Percentiles rank a stretch among this genome's conserved stretches.
These are phyloP conservation scores for Oldenlandia corymbosa DNA, from an alignment of 257 asterid genomes.

Conservation along the genomic window DNA sequence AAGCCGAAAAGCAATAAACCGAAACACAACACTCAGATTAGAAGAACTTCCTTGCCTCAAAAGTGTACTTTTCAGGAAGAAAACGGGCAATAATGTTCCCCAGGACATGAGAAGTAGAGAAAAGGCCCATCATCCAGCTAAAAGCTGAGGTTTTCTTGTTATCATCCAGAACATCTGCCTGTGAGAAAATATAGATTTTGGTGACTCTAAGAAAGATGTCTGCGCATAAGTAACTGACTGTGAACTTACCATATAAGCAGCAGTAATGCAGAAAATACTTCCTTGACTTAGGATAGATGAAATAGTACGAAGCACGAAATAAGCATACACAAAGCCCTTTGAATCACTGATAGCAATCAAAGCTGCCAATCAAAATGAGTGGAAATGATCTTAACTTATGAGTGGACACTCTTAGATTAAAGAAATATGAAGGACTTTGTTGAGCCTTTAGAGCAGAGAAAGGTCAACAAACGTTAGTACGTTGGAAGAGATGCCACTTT, in stretches of 20 bases:
- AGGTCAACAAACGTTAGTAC: too few relatives aligned
- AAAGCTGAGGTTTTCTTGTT: slow-evolving; percentile 65
- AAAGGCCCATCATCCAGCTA: slow-evolving; percentile 87
- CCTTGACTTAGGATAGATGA: slow-evolving; percentile 84
- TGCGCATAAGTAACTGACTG: slow-evolving; percentile 12
- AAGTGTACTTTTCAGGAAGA: slow-evolving; percentile 63
- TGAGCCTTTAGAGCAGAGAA: too few relatives aligned
- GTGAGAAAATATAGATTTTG: slow-evolving; percentile 13
- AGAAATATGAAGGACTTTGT: too few relatives aligned
- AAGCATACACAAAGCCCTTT: slow-evolving; percentile 75
- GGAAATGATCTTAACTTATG: too few relatives aligned
- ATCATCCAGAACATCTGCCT: slow-evolving; percentile 79
- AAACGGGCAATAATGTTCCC: slow-evolving; percentile 81
- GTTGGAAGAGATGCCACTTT: too few relatives aligned
- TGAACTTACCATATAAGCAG: slow-evolving; percentile 77
- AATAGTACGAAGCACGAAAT: slow-evolving; percentile 59
- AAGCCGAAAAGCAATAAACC: background rate
- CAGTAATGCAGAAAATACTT: slow-evolving; percentile 84
- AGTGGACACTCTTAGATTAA: too few relatives aligned
- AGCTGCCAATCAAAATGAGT: slow-evolving; percentile 31
- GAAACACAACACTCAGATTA: slow-evolving; percentile 2
- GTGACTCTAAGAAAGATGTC: background rate
- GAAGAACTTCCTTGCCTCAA: slow-evolving; percentile 42
- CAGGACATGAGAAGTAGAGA: slow-evolving; percentile 78
- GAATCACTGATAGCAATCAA: slow-evolving; percentile 70